These are phyloP conservation scores for Fraxinus quadrangulata DNA, from an alignment of 257 asterid species.

Conservation along the genomic window DNA sequence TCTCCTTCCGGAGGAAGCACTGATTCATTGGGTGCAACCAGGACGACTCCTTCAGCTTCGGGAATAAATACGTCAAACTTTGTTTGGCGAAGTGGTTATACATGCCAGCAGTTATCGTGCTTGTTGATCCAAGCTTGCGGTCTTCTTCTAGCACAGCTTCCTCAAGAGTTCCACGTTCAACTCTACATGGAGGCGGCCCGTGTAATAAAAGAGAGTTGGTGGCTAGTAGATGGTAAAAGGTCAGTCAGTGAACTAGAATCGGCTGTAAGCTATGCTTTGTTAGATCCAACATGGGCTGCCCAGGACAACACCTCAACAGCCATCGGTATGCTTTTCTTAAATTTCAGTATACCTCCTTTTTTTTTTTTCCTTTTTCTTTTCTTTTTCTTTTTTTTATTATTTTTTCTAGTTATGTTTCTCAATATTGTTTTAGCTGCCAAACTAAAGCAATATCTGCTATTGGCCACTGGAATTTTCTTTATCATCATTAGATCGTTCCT, in stretches of 20 bases:
- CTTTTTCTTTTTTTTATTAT: no score
- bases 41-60: constrained; percentile 59
- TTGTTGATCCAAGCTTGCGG: constrained; percentile 97
- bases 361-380: no score
- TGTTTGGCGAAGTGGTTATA: constrained; percentile 91
- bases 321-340: constrained; percentile 59
- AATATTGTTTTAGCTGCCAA: neutral
- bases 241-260: constrained; percentile 85
- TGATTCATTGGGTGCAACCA: constrained; percentile 77
- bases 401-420: constrained; percentile 1
- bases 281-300: constrained; percentile 98
- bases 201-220: constrained; percentile 92
- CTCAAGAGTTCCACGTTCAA: constrained; percentile 85
- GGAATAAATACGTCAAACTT: constrained; percentile 68
- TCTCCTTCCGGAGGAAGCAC: constrained; percentile 99
- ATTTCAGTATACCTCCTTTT: neutral
- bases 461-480: neutral
- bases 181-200: constrained; percentile 87
- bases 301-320: constrained; percentile 99
- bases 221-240: constrained; percentile 90
- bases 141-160: constrained; percentile 93
- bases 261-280: constrained; percentile 86
- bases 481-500: neutral
- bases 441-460: constrained; percentile 13
- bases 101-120: constrained; percentile 94